Base-by-base conservation (phyloP, 169 alveolate species). In the Plasmodium coatneyi region DNA sequence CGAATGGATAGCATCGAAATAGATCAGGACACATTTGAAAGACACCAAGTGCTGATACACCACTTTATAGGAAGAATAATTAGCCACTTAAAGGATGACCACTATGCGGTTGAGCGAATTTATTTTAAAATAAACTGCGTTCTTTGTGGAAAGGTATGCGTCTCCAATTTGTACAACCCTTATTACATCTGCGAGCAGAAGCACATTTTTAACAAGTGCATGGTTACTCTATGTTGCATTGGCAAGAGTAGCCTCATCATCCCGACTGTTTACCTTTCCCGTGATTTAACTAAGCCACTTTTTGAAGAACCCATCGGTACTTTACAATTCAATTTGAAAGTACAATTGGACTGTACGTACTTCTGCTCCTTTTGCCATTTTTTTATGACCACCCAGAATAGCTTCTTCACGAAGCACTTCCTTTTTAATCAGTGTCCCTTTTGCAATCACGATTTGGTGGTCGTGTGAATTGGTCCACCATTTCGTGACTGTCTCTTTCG, bases 141-240 rank as follows among this genome's bases (percentile, higher is more conserved):
- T 19, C 36, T 89, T 25, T 89, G 94, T 89, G 74, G 70, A 56
- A 89, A 78, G 14, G 43, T 70, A 36, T 54, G 83, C 41, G 10
- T 89, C 25, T 79, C 94, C 3, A 89, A 89, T 78, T 41, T 89
- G 72, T 89, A 89, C 79, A 89, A 89, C 70, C 39, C 79, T 89
- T 89, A 89, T 89, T 89, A 89, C 41, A 80, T 89, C 43, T 89
- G 94, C 66, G 83, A 79, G 25, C 43, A 89, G 28, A 89, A 79
- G 28, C 94, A 89, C 81, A 72, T 89, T 39, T 89, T 89, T 78
- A 79, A 79, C 82, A 89, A 89, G 52, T 89, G 94, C 52, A 89
- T 89, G 94, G 19, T 72, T 28, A 89, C 86, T 25, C 81, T 89
- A 56, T 54, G 94, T 22, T 89, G 94, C n/a, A 89, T 89, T 54